Conservation (phyloP, 331 rosid species). For the Quercus lobata region DNA sequence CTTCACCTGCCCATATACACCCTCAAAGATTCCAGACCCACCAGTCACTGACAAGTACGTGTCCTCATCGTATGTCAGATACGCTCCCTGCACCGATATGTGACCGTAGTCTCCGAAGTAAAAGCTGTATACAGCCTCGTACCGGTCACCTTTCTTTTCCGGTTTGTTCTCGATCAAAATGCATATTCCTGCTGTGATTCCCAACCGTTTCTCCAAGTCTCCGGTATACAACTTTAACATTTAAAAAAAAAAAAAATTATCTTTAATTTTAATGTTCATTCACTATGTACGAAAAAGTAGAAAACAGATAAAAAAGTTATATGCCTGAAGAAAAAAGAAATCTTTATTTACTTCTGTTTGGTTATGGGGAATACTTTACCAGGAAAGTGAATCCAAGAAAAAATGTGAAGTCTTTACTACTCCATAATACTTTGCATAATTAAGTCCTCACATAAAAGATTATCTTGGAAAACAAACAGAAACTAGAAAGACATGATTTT, state of each 20-base stretch:
- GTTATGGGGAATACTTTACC: too few relatives aligned
- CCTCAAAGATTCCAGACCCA: slow-evolving; percentile 80
- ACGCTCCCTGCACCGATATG: slow-evolving; percentile 67
- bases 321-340: too few relatives aligned
- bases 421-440: neutral
- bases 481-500: neutral
- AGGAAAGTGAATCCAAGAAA: too few relatives aligned
- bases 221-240: slow-evolving; percentile 61
- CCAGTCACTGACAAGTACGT: slow-evolving; percentile 72
- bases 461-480: neutral
- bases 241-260: neutral
- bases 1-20: slow-evolving; percentile 68
- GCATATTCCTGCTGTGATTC: slow-evolving; percentile 74
- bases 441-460: neutral
- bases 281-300: too few relatives aligned
- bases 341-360: too few relatives aligned
- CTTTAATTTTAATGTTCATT: neutral
- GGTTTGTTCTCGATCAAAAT: slow-evolving; percentile 66
- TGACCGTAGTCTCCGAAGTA: slow-evolving; percentile 80
- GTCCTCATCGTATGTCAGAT: slow-evolving; percentile 76
- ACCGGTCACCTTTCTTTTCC: slow-evolving; percentile 63
- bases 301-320: too few relatives aligned
- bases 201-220: slow-evolving; percentile 65
- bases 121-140: slow-evolving; percentile 72
- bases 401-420: too few relatives aligned